Evolutionary conservation across 148 eudicot genomes (phyloP).

Genomic region (Rhododendron ovatum): DNA sequence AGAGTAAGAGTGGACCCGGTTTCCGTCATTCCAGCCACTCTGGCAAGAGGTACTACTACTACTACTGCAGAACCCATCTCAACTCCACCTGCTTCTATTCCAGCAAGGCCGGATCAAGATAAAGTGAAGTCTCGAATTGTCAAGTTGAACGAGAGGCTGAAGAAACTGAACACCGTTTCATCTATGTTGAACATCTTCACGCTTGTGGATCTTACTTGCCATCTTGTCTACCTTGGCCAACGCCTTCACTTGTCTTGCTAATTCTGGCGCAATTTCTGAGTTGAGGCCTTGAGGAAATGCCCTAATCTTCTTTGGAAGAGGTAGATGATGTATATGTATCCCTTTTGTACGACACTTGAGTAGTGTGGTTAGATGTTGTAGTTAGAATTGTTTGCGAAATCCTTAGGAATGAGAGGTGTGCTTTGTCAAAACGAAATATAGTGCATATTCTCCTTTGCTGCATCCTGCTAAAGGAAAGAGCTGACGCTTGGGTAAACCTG

Average conservation of each 20-base stretch:
- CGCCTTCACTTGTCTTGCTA: constrained; percentile 25
- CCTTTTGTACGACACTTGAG: not conserved
- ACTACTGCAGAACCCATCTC: not conserved
- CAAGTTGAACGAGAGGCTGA: constrained; percentile 31
- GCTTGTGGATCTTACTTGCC: constrained; percentile 70
- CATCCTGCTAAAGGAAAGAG: not conserved
- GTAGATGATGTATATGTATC: not conserved
- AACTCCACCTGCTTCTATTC: not conserved
- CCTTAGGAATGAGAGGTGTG: not conserved
- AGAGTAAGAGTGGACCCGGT: constrained; percentile 33
- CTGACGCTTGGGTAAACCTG: not conserved
- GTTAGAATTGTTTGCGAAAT: not conserved
- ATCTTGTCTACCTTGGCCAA: constrained; percentile 62
- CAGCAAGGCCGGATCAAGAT: constrained; percentile 10
- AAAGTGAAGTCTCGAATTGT: constrained; percentile 23
- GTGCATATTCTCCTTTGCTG: not conserved
- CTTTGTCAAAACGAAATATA: not conserved
- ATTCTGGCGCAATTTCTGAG: not conserved
- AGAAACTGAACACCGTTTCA: constrained; percentile 61
- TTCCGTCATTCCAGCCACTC: not conserved
- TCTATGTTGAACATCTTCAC: constrained; percentile 56
- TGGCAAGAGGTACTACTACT: not conserved
- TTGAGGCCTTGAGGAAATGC: not conserved
- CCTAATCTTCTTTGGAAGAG: not conserved
- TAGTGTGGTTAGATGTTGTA: not conserved